Evolutionary conservation across 2,329 filamentous ascomycete species (phyloP), one percentile per base, ranked within the genome.

Genomic region (Sporothrix brasiliensis): DNA sequence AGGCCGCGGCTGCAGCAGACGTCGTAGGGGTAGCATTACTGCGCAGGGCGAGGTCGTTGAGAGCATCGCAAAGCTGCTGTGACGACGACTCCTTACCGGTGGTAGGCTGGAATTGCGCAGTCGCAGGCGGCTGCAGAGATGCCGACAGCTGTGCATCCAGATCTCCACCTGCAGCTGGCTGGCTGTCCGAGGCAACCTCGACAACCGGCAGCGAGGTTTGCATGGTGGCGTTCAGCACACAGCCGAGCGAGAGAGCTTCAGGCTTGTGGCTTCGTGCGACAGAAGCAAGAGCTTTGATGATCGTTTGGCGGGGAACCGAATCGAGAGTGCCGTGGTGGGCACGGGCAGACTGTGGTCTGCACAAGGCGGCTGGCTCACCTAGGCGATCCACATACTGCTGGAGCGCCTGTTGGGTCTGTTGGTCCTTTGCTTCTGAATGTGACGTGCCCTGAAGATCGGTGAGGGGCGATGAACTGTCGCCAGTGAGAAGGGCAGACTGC

Each of bases 271-370:
- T 86, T 76, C 85, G 85, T 70, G 85, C 82, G 56, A 87, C 84
- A 16, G 91, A 93, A 70, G 91, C 91, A 74, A 94, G 81, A 6
- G 91, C 92, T 81, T 95, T 94, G 83, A 94, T 88, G 76, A 93
- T 89, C 70, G 92, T 94, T 80, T 94, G 92, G 73, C 89, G 88
- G 14, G 92, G 91, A 74, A 94, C 83, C 63, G 85, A 84, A 76
- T 92, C 90, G 77, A 87, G 84, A 13, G 89, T 90, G 44, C 83
- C 82, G 52, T 68, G 65, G 24, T 69, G 67, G 13, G 71, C 54
- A 61, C 70, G 72, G 21, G 73, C 70, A 21, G 72, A 73, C 49
- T 70, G 68, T 21, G 72, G 72, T 70, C 70, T 69, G 65, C 67
- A 63, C 56, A 70, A 54, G 39, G 52, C 72, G 49, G 52, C 24